These are phyloP conservation scores for Solanum raphanifolium DNA, from an alignment of 257 asterid species.

Conservation along the genomic window DNA sequence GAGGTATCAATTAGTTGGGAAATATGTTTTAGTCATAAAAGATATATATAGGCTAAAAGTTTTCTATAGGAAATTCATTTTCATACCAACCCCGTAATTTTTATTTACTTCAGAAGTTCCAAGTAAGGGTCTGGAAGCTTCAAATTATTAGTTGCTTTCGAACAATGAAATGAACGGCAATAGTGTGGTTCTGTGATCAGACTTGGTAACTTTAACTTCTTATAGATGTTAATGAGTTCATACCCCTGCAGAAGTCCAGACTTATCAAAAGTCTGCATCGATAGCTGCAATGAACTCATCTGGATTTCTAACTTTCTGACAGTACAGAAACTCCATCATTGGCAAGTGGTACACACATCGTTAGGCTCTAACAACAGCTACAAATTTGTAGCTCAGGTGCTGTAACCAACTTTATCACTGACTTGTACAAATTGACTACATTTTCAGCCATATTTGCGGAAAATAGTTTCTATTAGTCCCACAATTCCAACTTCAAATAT, in stretches of 20 bases:
- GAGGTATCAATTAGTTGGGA: neutral
- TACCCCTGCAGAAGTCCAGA: neutral
- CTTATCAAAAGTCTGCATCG: neutral
- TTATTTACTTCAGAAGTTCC: neutral
- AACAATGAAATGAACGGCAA: neutral
- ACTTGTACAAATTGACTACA: neutral
- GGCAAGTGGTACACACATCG: too few species aligned
- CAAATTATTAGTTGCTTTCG: neutral
- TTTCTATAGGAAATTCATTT: neutral
- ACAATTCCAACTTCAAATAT: neutral
- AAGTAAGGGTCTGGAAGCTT: neutral
- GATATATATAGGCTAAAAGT: too few species aligned
- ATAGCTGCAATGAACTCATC: too few species aligned
- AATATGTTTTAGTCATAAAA: neutral
- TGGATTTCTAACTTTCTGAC: too few species aligned
- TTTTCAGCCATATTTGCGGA: neutral
- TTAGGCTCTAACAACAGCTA: too few species aligned
- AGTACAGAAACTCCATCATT: too few species aligned
- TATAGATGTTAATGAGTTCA: too few species aligned
- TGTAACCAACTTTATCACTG: neutral
- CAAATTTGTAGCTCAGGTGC: neutral
- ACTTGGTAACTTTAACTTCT: too few species aligned
- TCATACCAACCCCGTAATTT: neutral
- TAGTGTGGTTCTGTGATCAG: neutral
- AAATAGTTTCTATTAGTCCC: neutral